Percentiles rank a stretch among this genome's conserved stretches.
phyloP scores from a whole-genome alignment of 768 basidiomycete genomes.

The Suillus discolor region DNA sequence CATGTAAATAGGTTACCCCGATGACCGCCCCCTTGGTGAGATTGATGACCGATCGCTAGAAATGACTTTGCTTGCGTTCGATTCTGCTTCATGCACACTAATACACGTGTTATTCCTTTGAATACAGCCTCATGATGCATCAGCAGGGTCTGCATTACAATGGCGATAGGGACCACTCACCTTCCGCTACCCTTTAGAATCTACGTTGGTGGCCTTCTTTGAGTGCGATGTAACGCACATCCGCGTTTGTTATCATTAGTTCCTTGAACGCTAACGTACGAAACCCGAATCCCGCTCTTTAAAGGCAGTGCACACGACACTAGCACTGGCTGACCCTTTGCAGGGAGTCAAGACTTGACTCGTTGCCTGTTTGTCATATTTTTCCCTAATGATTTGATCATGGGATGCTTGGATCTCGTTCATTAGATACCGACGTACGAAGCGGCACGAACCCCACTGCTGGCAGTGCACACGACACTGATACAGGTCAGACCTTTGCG shows the following conservation, averaged over 20 bases:
- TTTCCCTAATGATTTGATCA: conserved; percentile 47
- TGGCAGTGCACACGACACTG: conserved; percentile 1
- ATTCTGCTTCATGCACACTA: neutral
- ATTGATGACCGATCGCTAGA: neutral
- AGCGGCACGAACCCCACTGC: neutral
- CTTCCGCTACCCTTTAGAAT: conserved; percentile 50
- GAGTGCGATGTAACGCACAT: conserved; percentile 61
- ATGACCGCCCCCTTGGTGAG: neutral
- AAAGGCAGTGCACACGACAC: conserved; percentile 2
- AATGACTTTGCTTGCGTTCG: neutral
- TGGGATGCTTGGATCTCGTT: conserved; percentile 26
- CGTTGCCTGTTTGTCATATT: conserved; percentile 58
- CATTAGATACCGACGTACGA: too few relatives aligned
- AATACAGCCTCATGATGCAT: conserved; percentile 1
- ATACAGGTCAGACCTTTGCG: conserved; percentile 61
- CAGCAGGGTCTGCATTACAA: neutral
- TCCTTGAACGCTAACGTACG: conserved; percentile 60
- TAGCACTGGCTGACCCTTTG: conserved; percentile 56
- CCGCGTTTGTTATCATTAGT: conserved; percentile 59
- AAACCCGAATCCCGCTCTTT: conserved; percentile 28
- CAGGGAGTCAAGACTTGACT: conserved; percentile 60
- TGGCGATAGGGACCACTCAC: conserved; percentile 29
- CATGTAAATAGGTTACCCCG: neutral
- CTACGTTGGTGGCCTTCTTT: conserved; percentile 52
- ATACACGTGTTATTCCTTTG: neutral